These are phyloP conservation scores for Yamadazyma jaroonii DNA, from an alignment of 1,139 yeast genomes.

Conservation along the genomic window DNA sequence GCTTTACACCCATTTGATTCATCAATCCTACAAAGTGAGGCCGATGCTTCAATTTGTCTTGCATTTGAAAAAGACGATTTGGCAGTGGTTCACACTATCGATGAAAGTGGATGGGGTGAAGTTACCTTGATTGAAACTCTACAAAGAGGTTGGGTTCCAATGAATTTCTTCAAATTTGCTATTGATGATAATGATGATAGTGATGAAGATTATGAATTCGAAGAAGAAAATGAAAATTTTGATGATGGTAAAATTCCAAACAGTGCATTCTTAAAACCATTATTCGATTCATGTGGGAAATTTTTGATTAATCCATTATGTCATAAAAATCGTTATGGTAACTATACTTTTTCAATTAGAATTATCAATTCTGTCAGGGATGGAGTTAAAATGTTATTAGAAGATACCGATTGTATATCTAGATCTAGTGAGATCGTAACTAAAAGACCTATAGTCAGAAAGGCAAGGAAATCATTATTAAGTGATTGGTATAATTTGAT, in stretches of 20 bases:
- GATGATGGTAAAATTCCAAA: constrained; percentile 30
- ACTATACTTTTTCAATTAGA: constrained; percentile 44
- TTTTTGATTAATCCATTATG: constrained; percentile 71
- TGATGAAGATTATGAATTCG: constrained; percentile 15
- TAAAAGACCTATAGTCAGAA: constrained; percentile 64
- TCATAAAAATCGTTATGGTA: constrained; percentile 38
- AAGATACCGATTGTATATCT: constrained; percentile 79
- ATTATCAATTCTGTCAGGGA: constrained; percentile 58
- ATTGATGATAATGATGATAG: constrained; percentile 33
- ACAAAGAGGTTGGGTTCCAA: constrained; percentile 94
- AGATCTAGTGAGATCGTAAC: constrained; percentile 78
- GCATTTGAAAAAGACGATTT: constrained; percentile 78
- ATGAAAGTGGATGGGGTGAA: constrained; percentile 97
- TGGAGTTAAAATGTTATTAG: constrained; percentile 76
- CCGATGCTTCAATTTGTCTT: constrained; percentile 76
- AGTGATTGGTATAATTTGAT: constrained; percentile 92
- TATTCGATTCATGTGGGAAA: constrained; percentile 72
- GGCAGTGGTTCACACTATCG: constrained; percentile 85
- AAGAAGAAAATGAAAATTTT: constrained; percentile 14
- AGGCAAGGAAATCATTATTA: constrained; percentile 71
- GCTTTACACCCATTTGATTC: constrained; percentile 85
- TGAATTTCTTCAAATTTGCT: constrained; percentile 78
- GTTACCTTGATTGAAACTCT: constrained; percentile 73
- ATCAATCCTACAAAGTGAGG: constrained; percentile 56
- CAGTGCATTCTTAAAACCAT: constrained; percentile 51